Evolutionary conservation across 176 grass and related monocot species (phyloP).

Genomic region (Aegilops tauschii): DNA sequence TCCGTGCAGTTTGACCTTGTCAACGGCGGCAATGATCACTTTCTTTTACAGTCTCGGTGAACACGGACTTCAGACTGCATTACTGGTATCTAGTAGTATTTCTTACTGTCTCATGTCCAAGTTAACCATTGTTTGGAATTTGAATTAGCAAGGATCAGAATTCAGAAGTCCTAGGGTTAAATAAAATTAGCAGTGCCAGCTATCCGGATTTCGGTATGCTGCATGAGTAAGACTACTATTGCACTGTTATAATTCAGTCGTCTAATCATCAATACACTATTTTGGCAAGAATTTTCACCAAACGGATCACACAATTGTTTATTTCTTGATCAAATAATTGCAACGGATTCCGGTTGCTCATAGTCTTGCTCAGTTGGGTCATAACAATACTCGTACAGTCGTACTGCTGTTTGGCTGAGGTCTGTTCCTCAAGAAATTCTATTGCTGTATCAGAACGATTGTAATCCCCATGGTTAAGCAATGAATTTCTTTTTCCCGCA

Average conservation of each 20-base stretch:
- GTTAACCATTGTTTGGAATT: neutral
- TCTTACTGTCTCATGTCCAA: neutral
- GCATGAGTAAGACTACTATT: neutral
- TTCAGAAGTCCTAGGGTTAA: neutral
- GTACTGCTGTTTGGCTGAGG: too few species aligned
- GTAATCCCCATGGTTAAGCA: too few species aligned
- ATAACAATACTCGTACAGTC: too few species aligned
- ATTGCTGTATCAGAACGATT: too few species aligned
- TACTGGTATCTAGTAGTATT: constrained; percentile 46
- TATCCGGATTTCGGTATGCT: neutral
- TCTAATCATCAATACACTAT: neutral
- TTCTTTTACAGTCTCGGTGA: constrained; percentile 89
- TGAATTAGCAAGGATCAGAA: neutral
- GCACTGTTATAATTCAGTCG: neutral
- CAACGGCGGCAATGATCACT: constrained; percentile 56
- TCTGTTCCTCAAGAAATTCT: too few species aligned
- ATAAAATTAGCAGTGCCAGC: neutral
- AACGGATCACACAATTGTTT: neutral
- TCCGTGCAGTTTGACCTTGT: constrained; percentile 46
- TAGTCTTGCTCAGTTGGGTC: too few species aligned
- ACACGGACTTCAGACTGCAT: constrained; percentile 65
- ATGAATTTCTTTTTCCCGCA: too few species aligned
- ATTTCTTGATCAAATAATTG: neutral
- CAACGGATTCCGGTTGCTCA: neutral
- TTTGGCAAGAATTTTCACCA: neutral